Evolutionary conservation across 106 monocot species (phyloP), one percentile per base, ranked within the genome.

Genomic region (Apostasia shenzhenica): DNA sequence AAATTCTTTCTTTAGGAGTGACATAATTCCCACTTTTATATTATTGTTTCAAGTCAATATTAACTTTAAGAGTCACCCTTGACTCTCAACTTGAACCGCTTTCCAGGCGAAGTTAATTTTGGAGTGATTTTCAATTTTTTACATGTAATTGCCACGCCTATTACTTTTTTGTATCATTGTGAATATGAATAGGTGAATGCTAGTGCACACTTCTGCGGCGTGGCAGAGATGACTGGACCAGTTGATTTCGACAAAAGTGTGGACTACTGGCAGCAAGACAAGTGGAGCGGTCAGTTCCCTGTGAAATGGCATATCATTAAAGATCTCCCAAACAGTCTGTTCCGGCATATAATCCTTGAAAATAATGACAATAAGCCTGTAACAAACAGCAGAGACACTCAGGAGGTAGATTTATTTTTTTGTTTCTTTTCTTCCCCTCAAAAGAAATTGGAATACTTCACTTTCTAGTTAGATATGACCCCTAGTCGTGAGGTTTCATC

Each of bases 361-460:
- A 94, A 94, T 61, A 94, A 94, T 77, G 94, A 94, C 49, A 94
- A 94, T 66, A 94, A 94, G 70, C 94, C 94, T 40, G 94, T 94
- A 49, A 90, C 90, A 41, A 94, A 94, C 73, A 94, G 94, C 90
- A 86, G 94, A 69, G 94, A 94, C 72, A 94, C 94, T 9, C 94
- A 94, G 68, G 94, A 94, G 94, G 94, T 94, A 71, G 48, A 13
- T 6, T 41, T 61, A 26, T 62, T 10, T 42, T 48, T 48, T 47
- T 47, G 12, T 65, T 65, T 65, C 14, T 62, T 2, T 46, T 65
- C 14, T 37, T 65, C 26, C 26, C 26, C 26, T 26, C 26, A 26
- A 26, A 26, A 26, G 26, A 26, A 26, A 26, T 26, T 26, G 26
- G 26, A 26, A 26, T 26, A 26, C 26, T 26, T 26, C 26, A 26